Evolutionary conservation across 2,329 filamentous ascomycete genomes (phyloP), one percentile per base, ranked within the genome.

Genomic region (Penicillium palitans): DNA sequence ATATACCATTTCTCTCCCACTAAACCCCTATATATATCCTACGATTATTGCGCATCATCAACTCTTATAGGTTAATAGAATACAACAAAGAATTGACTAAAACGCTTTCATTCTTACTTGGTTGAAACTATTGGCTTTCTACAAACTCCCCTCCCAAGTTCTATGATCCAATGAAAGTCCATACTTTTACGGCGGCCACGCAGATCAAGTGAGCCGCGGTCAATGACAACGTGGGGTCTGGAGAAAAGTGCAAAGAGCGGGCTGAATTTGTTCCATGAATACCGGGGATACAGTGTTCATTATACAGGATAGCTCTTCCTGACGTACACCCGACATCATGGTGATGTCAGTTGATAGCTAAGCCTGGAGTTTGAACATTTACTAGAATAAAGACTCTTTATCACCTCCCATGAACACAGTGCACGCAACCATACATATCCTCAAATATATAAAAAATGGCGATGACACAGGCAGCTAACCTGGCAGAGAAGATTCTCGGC

Each of bases 401-500:
- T 7, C 12, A 24, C 5, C 1, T 3, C 6, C 6, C 2, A n/a
- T 10, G 15, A 24, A 27, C 41, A 44, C 1, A 45, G 17, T 45
- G 9, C 24, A 35, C 9, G 2, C 10, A 44, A 46, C 5, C 17
- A 12, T 12, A 24, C 21, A 37, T 27, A 37, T 17, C 12, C 13
- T 6, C 21, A 15, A 48, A 41, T 27, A n/a, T 25, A 57, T 19
- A 9, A 52, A 78, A 52, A 29, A 88, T 87, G 81, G 80, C 84
- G 25, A 72, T 84, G 55, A 80, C 86, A 53, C 87, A 90, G 80
- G 87, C 85, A 76, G 90, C 90, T 48, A 84, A 84, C 59, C 71
- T 83, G 57, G 83, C 76, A 55, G 91, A 95, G 71, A 84, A 88
- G 77, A 76, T 76, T 50, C 70, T 93, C 48, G 90, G 90, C 51